Conservation (phyloP, 1,139 yeast species). For the Schizosaccharomyces versatilis region DNA sequence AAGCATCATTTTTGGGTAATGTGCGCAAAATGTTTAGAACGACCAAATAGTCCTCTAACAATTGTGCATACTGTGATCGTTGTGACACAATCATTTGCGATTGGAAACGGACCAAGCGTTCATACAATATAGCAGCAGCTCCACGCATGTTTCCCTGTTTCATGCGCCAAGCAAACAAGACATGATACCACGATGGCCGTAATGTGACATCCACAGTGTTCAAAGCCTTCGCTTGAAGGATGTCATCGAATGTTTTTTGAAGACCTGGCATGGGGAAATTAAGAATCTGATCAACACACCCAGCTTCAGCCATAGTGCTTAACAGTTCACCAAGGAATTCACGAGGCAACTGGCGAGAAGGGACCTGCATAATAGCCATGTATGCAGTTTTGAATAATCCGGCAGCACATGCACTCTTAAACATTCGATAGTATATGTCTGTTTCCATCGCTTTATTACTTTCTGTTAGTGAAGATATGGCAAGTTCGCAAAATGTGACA, state of each 20-base stretch:
- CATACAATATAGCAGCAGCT: constrained; percentile 7
- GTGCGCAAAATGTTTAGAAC: not conserved
- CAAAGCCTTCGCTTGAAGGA: constrained; percentile 4
- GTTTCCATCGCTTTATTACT: not conserved
- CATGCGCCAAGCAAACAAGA: constrained; percentile 6
- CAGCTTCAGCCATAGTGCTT: not conserved
- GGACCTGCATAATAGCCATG: not conserved
- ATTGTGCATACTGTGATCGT: not conserved
- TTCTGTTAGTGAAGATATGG: not conserved
- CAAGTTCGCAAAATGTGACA: not conserved
- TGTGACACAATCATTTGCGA: not conserved
- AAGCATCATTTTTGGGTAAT: not conserved
- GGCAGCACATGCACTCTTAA: not conserved
- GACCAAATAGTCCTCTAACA: not conserved
- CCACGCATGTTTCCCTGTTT: constrained; percentile 5
- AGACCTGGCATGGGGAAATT: constrained; percentile 4
- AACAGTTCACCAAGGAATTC: not conserved
- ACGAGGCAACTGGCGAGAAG: not conserved
- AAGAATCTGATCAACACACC: not conserved
- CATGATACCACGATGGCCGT: constrained; percentile 4
- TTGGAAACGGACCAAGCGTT: not conserved
- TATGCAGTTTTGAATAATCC: not conserved
- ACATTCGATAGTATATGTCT: not conserved
- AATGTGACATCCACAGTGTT: constrained; percentile 1
- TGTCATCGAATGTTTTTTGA: constrained; percentile 3